A percentile compares a stretch with the other conserved stretches of the same genome.
These are phyloP conservation scores for Platanthera zijinensis DNA, from an alignment of 106 monocot genomes.

Conservation along the genomic window DNA sequence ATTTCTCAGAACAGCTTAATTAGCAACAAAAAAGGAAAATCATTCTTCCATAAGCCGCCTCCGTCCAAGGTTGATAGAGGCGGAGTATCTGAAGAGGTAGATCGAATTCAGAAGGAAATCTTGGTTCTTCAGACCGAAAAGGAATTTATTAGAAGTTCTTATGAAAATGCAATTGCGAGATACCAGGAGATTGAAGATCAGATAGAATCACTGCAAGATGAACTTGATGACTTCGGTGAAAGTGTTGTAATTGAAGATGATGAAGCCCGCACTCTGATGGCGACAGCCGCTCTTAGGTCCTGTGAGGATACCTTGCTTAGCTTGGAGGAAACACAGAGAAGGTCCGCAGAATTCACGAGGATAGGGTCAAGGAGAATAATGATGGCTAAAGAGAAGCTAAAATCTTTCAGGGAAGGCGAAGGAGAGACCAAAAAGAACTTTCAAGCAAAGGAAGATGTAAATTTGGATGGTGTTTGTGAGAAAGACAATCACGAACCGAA, in stretches of 20 bases:
- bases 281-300: constrained; percentile 35
- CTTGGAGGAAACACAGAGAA: constrained; percentile 30
- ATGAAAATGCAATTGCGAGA: constrained; percentile 38
- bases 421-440: not conserved
- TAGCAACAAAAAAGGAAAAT: constrained; percentile 19
- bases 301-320: constrained; percentile 32
- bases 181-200: constrained; percentile 48
- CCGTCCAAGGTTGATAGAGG: constrained; percentile 23
- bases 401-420: constrained; percentile 11
- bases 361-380: constrained; percentile 22
- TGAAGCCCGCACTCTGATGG: constrained; percentile 39
- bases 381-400: constrained; percentile 26
- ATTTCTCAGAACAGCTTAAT: constrained; percentile 19
- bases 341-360: constrained; percentile 14
- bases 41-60: constrained; percentile 1
- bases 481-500: constrained; percentile 5
- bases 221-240: constrained; percentile 31
- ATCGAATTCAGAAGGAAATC: constrained; percentile 48
- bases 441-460: constrained; percentile 7
- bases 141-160: constrained; percentile 59
- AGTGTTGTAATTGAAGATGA: constrained; percentile 46
- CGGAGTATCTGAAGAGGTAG: constrained; percentile 51
- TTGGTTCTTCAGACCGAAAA: constrained; percentile 61
- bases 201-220: constrained; percentile 49
- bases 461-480: not conserved